Base-by-base conservation (phyloP, 345 rosid genomes). In the Conringia planisiliqua region DNA sequence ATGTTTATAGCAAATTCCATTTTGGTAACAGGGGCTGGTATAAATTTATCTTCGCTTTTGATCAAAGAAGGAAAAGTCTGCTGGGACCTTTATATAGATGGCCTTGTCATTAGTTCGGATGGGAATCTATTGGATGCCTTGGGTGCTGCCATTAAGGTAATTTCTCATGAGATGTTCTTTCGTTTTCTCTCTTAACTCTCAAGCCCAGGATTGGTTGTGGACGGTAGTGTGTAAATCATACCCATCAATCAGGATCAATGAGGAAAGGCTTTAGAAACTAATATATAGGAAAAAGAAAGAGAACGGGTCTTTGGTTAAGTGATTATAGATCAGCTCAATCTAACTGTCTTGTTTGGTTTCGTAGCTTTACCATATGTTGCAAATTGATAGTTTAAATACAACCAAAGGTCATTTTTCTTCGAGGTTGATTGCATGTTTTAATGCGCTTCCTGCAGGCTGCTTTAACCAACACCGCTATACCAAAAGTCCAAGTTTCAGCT, bases 1-100 rank as follows among this genome's bases (percentile, higher is more conserved):
- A 69, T 55, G 47, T 20, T 48, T 46, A 17, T 61, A 39, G 71
- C 69, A 16, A 22, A 40, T 54, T 70, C 17, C 46, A 67, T 51
- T 44, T 62, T 68, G 56, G 58, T 80, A 5, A 18, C 85, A 95
- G 97, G 97, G 10, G 89, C 96, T 76, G 91, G 96, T 65, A 95
- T 92, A 66, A 85, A 89, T 85, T 82, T 83, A 36, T 77, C 96
- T 13, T 90, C 96, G 9, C 82, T 92, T 43, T 70, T 95, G 64
- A 84, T 95, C 35, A 86, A 82, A 77, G 93, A 90, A 76, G 97
- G 97, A 51, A 88, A 83, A 83, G 75, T 92, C 52, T 95, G 96
- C 36, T 95, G 98, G 98, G 99, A 95, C 80, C 93, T 82, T 62
- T 95, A 92, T 44, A 84, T 95, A 11, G 91, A 95, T 75, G 87